Evolutionary conservation across 208 protist species (phyloP).

Genomic region (Trypanosoma caninum): DNA sequence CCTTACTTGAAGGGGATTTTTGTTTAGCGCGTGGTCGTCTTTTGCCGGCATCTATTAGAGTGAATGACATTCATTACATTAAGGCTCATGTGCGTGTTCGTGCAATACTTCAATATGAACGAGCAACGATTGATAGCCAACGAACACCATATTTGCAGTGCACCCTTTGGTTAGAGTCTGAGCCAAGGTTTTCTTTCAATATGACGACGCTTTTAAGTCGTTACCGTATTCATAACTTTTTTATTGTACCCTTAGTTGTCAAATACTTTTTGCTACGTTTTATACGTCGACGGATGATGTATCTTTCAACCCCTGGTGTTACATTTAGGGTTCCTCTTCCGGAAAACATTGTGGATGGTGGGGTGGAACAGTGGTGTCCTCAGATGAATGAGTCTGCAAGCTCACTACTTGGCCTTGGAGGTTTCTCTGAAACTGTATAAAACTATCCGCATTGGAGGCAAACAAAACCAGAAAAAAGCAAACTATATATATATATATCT

Average conservation of each 20-base stretch:
- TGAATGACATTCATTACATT: constrained; percentile 51
- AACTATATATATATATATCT: too few relatives aligned
- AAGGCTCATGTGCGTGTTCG: constrained; percentile 46
- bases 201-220: constrained; percentile 61
- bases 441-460: too few relatives aligned
- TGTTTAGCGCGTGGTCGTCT: constrained; percentile 64
- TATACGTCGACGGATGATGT: constrained; percentile 37
- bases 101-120: constrained; percentile 54
- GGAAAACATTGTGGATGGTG: constrained; percentile 56
- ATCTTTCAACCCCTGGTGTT: constrained; percentile 28
- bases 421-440: not conserved
- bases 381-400: constrained; percentile 18
- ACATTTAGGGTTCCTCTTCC: constrained; percentile 60
- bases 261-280: constrained; percentile 73
- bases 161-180: constrained; percentile 77
- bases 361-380: constrained; percentile 43
- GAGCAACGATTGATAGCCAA: constrained; percentile 62
- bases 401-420: constrained; percentile 1
- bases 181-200: constrained; percentile 74
- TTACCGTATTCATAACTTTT: constrained; percentile 63
- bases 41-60: constrained; percentile 61
- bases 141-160: constrained; percentile 59
- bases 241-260: constrained; percentile 53
- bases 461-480: too few relatives aligned
- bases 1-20: constrained; percentile 64